Percentiles rank a stretch among this genome's conserved stretches.
phyloP scores from a whole-genome alignment of 441 rosid genomes.

The Viola pubescens region DNA sequence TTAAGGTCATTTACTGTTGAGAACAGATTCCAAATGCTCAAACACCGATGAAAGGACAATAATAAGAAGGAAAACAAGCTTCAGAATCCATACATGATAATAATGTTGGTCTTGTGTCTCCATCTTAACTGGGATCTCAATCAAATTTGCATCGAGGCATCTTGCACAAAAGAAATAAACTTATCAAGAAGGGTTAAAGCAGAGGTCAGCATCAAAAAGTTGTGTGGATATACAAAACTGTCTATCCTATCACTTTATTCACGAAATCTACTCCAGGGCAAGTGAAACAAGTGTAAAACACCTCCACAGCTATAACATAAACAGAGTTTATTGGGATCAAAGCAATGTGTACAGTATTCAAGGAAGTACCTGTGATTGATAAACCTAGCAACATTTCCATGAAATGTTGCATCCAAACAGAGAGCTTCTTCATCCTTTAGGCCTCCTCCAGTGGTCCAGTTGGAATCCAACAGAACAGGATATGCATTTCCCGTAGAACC shows the following conservation, averaged over 20 bases:
- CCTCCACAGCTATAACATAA: background rate
- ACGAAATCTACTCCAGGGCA: background rate
- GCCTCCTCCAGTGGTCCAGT: slow-evolving; percentile 49
- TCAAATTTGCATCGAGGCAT: slow-evolving; percentile 85
- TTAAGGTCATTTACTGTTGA: slow-evolving; percentile 13
- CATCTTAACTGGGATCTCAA: slow-evolving; percentile 90
- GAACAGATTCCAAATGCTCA: slow-evolving; percentile 9
- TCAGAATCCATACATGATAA: slow-evolving; percentile 53
- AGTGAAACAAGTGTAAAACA: background rate
- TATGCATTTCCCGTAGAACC: slow-evolving; percentile 17
- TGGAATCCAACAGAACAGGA: slow-evolving; percentile 69
- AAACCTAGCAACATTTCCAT: slow-evolving; percentile 87
- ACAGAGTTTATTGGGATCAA: background rate
- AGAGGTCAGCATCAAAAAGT: background rate
- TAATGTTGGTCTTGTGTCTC: slow-evolving; percentile 65
- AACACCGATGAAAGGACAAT: background rate
- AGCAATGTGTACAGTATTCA: background rate
- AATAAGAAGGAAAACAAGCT: slow-evolving; percentile 10
- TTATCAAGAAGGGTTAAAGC: slow-evolving; percentile 8
- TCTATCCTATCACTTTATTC: background rate
- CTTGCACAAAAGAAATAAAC: slow-evolving; percentile 25
- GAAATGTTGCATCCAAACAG: slow-evolving; percentile 62
- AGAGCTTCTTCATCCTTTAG: slow-evolving; percentile 60
- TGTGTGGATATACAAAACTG: background rate
- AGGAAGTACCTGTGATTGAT: slow-evolving; percentile 74